A percentile compares a stretch with the other conserved stretches of the same genome.
These are phyloP conservation scores for Graphilbum sp. DNA, from an alignment of 2,329 filamentous ascomycete genomes.

Conservation along the genomic window DNA sequence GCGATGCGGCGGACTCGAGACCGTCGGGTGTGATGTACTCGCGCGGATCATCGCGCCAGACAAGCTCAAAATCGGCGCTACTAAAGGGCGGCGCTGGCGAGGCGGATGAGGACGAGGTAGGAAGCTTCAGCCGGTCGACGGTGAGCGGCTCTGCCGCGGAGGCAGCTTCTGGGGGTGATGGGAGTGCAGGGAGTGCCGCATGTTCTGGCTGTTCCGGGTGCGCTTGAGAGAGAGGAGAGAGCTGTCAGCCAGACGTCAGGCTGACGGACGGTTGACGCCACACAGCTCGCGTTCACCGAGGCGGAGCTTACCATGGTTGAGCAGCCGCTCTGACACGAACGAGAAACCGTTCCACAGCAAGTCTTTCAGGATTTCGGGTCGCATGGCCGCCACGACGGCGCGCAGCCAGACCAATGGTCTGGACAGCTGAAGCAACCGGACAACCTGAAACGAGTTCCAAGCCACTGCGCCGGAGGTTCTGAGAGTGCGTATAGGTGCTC, in stretches of 20 bases:
- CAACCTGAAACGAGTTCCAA: not conserved
- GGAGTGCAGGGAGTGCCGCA: not conserved
- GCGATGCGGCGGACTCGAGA: slow-evolving; percentile 7
- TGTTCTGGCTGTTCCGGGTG: too few species aligned
- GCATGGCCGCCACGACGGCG: slow-evolving; percentile 7
- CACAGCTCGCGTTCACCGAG: too few species aligned
- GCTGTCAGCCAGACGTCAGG: not conserved
- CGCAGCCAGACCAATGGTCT: slow-evolving; percentile 4
- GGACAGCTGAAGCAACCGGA: not conserved
- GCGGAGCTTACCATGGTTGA: slow-evolving; percentile 1
- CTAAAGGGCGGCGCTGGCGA: not conserved
- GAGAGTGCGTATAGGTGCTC: too few species aligned
- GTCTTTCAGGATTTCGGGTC: slow-evolving; percentile 6
- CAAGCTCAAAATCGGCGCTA: slow-evolving; percentile 9
- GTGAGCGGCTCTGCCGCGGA: not conserved
- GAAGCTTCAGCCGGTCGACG: slow-evolving; percentile 7
- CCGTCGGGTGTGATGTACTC: slow-evolving; percentile 11
- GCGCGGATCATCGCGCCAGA: slow-evolving; percentile 11
- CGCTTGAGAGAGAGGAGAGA: not conserved
- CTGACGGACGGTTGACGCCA: too few species aligned
- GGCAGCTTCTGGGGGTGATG: too few species aligned
- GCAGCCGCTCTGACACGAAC: slow-evolving; percentile 7
- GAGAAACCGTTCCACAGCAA: slow-evolving; percentile 8
- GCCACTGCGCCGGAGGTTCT: too few species aligned
- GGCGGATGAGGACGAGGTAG: not conserved